Conservation (phyloP, 129 eudicot species). For the Silybum marianum region DNA sequence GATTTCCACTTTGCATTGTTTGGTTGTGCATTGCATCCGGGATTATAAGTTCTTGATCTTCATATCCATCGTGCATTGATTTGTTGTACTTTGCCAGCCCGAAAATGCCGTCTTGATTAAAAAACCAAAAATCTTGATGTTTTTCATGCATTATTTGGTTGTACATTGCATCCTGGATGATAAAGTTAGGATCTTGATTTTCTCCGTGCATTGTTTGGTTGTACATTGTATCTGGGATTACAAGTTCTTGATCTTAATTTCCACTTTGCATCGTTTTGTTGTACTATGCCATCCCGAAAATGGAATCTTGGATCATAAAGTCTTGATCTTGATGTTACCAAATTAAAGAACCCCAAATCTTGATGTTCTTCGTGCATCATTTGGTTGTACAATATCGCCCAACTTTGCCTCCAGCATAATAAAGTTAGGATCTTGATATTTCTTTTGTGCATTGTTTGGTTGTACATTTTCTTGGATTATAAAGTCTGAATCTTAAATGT, state of each 20-base stretch:
- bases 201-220: background rate
- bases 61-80: background rate
- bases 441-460: background rate
- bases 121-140: background rate
- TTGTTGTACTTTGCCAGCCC: background rate
- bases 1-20: background rate
- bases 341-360: background rate
- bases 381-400: background rate
- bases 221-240: background rate
- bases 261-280: background rate
- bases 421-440: background rate
- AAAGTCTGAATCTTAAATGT: background rate
- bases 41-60: background rate
- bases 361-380: constrained; percentile 1
- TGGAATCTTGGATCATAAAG: background rate
- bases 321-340: background rate
- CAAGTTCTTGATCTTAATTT: background rate
- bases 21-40: background rate
- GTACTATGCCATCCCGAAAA: background rate
- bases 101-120: background rate
- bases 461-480: background rate
- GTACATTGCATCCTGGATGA: background rate
- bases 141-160: background rate
- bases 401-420: background rate
- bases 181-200: background rate